Conservation (phyloP, 306 rosid species). For the Citrullus colocynthis region DNA sequence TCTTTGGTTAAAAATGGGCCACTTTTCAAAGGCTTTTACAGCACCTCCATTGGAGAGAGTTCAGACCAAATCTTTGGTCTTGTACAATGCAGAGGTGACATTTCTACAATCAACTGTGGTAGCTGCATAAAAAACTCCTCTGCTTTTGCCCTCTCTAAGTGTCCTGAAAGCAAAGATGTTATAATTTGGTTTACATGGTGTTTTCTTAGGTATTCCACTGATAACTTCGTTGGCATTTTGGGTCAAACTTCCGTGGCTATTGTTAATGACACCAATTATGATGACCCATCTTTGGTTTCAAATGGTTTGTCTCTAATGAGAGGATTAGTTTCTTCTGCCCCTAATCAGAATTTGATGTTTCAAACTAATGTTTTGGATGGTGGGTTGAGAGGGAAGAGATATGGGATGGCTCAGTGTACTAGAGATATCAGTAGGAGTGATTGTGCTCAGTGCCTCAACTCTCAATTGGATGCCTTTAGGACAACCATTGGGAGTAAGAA, state of each 20-base stretch:
- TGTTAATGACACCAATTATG: constrained; percentile 33
- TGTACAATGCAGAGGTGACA: constrained; percentile 38
- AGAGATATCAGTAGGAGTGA: constrained; percentile 34
- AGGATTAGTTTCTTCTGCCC: constrained; percentile 18
- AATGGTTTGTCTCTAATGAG: constrained; percentile 30
- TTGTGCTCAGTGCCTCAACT: constrained; percentile 29
- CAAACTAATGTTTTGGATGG: constrained; percentile 16
- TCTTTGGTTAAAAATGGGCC: constrained; percentile 27
- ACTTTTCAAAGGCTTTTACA: constrained; percentile 30
- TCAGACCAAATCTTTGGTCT: constrained; percentile 27
- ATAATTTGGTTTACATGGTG: constrained; percentile 40
- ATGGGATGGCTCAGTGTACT: constrained; percentile 56
- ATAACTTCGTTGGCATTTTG: constrained; percentile 27
- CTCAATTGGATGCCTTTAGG: constrained; percentile 25
- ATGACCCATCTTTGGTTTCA: constrained; percentile 27
- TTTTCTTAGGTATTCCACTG: constrained; percentile 31
- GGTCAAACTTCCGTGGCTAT: constrained; percentile 14
- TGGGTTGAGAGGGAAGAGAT: constrained; percentile 36
- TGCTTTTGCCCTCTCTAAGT: constrained; percentile 17
- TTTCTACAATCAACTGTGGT: constrained; percentile 23
- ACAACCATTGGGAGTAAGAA: constrained; percentile 31
- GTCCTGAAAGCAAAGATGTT: constrained; percentile 28
- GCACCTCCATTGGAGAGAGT: constrained; percentile 15
- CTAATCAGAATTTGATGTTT: constrained; percentile 24
- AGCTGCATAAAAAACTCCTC: constrained; percentile 24